Evolutionary conservation across 352 stramenopile genomes (phyloP).

Genomic region (Sclerospora graminicola): DNA sequence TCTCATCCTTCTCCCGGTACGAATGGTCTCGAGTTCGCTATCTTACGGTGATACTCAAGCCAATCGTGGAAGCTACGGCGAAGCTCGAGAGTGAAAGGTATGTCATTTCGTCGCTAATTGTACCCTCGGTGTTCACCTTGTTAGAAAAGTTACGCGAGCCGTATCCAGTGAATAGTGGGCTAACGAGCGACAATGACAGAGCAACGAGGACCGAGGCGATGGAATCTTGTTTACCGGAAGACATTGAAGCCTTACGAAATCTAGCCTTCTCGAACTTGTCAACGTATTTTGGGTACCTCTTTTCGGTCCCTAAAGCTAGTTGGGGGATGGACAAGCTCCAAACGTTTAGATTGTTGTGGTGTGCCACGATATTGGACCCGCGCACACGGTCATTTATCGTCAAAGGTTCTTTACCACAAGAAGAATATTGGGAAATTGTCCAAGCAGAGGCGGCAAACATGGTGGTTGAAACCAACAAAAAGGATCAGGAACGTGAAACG

Average conservation of each 20-base stretch:
- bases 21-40: conserved; percentile 60
- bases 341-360: conserved; percentile 63
- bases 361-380: conserved; percentile 56
- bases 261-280: conserved; percentile 45
- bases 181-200: conserved; percentile 5
- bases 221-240: conserved; percentile 39
- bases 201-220: conserved; percentile 4
- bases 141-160: conserved; percentile 46
- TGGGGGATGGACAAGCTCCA: conserved; percentile 35
- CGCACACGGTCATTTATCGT: conserved; percentile 69
- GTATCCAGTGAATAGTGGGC: conserved; percentile 1
- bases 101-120: conserved; percentile 53
- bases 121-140: conserved; percentile 58
- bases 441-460: conserved; percentile 48
- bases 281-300: conserved; percentile 47
- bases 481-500: conserved; percentile 36
- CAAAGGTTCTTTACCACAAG: conserved; percentile 43
- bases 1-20: conserved; percentile 50
- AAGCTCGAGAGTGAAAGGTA: conserved; percentile 54
- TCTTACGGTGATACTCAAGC: conserved; percentile 50
- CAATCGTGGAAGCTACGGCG: conserved; percentile 45
- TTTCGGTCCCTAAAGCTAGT: conserved; percentile 25
- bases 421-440: conserved; percentile 63
- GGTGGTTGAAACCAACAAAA: conserved; percentile 36
- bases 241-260: conserved; percentile 53